Percentiles rank a stretch among this genome's conserved stretches.
phyloP scores from a whole-genome alignment of 139 green algal species.

The Haematococcus sp. region DNA sequence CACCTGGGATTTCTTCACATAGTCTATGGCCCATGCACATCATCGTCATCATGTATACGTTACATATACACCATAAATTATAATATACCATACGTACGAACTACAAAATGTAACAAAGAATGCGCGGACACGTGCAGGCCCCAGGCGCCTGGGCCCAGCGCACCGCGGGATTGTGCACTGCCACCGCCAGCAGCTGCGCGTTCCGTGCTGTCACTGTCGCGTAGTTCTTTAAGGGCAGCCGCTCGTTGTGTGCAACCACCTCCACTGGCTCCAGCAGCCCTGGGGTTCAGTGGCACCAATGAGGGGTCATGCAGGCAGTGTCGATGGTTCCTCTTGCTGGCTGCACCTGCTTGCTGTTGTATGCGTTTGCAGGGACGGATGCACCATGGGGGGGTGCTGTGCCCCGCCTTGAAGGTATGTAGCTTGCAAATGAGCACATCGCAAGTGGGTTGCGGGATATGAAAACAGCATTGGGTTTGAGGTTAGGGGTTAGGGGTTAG shows the following conservation, averaged over 20 bases:
- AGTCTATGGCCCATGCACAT: no score
- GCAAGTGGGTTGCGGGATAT: background rate
- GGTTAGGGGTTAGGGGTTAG: no score
- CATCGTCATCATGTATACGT: no score
- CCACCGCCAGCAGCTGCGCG: background rate
- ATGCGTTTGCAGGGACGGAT: background rate
- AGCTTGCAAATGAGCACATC: background rate
- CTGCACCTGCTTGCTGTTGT: no score
- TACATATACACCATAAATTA: no score
- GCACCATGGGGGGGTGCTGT: background rate
- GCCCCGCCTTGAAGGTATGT: background rate
- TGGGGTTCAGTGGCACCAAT: background rate
- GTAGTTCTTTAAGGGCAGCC: slow-evolving; percentile 3
- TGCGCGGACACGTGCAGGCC: no score
- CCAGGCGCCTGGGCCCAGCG: background rate
- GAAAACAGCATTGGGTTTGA: no score
- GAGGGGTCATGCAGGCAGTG: no score
- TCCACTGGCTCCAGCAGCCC: slow-evolving; percentile 3
- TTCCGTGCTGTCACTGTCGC: slow-evolving; percentile 1
- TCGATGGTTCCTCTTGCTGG: no score
- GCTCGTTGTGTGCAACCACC: slow-evolving; percentile 1
- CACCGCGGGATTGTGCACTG: slow-evolving; percentile 3
- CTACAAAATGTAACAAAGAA: no score
- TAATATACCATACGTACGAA: no score
- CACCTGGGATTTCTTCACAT: no score